Conservation (phyloP, 257 asterid genomes). For the Paraleonurus japonicus region DNA sequence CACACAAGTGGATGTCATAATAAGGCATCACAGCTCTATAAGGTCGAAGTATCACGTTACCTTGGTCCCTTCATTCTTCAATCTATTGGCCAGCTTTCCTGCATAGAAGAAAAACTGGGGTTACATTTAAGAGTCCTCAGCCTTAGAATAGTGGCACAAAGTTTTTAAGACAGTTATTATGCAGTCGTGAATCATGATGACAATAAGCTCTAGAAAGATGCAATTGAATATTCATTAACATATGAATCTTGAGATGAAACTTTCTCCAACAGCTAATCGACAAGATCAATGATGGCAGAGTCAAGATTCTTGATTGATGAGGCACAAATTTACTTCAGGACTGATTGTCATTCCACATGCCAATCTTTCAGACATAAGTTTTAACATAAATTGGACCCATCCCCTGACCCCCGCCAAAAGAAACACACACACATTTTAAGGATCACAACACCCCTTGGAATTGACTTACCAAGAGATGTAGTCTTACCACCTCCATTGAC, state of each 20-base stretch:
- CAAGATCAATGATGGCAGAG: neutral
- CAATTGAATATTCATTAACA: neutral
- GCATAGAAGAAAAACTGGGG: constrained; percentile 24
- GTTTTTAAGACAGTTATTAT: neutral
- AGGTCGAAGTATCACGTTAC: constrained; percentile 39
- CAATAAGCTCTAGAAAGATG: neutral
- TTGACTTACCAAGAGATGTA: constrained; percentile 82
- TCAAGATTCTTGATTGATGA: neutral
- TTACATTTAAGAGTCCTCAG: constrained; percentile 2
- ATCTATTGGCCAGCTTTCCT: constrained; percentile 89
- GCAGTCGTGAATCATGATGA: neutral
- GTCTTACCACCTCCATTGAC: constrained; percentile 99
- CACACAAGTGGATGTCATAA: neutral
- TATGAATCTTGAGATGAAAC: neutral
- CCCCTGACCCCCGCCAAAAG: neutral
- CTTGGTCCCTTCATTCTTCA: constrained; percentile 92
- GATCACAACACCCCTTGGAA: neutral
- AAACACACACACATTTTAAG: neutral
- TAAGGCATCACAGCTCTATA: neutral
- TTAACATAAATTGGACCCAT: neutral
- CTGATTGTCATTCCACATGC: neutral
- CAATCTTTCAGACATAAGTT: neutral
- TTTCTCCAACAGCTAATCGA: neutral
- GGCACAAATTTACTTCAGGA: constrained; percentile 8
- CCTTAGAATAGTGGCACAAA: neutral